A percentile compares a stretch with the other conserved stretches of the same genome.
These are phyloP conservation scores for Hypsizygus marmoreus DNA, from an alignment of 768 basidiomycete genomes.

Conservation along the genomic window DNA sequence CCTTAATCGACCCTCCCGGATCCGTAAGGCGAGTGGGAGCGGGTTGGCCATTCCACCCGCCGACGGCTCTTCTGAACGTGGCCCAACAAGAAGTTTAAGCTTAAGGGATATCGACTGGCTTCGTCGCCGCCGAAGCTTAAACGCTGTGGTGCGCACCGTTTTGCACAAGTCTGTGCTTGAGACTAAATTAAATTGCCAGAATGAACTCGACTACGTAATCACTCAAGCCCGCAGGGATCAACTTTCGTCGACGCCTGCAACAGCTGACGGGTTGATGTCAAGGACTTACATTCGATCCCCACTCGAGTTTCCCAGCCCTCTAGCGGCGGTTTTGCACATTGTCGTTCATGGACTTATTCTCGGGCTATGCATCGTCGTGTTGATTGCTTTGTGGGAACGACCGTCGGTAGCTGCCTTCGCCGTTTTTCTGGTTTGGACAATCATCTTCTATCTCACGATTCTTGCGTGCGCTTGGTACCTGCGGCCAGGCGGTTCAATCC, in stretches of 20 bases:
- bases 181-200: no score
- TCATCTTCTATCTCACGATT: constrained; percentile 58
- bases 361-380: constrained; percentile 56
- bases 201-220: constrained; percentile 72
- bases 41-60: constrained; percentile 25
- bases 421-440: constrained; percentile 64
- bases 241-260: constrained; percentile 51
- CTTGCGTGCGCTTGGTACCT: constrained; percentile 59
- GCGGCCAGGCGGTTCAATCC: constrained; percentile 56
- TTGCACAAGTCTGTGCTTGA: no score
- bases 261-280: constrained; percentile 40
- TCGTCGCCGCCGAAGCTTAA: constrained; percentile 69
- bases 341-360: constrained; percentile 61
- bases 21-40: constrained; percentile 33
- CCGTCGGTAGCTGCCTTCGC: constrained; percentile 58
- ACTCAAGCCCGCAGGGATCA: constrained; percentile 56
- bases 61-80: constrained; percentile 19
- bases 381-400: constrained; percentile 60
- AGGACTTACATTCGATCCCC: constrained; percentile 6
- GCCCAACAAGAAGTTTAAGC: constrained; percentile 52
- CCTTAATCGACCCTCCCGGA: constrained; percentile 45
- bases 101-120: constrained; percentile 81
- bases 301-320: constrained; percentile 33
- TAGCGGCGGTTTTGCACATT: constrained; percentile 45
- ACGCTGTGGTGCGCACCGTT: constrained; percentile 71